Base-by-base conservation (phyloP, 129 eudicot genomes). In the Pseudognaphalium luteoalbum region DNA sequence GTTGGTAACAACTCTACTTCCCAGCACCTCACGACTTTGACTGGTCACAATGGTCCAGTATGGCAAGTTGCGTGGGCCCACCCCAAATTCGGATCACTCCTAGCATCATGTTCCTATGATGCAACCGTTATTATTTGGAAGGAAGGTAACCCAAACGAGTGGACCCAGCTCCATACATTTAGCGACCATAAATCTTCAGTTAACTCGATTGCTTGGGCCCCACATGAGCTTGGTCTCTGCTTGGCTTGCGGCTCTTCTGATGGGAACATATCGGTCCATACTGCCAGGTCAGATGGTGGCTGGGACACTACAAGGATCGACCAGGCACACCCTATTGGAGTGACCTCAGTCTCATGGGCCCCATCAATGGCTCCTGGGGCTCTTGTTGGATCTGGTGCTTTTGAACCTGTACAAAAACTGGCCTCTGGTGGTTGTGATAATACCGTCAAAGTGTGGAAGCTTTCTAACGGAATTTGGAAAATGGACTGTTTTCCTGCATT, bases 341-440 rank as follows among this genome's bases (percentile, higher is more conserved):
- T 81, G 19, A 81, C 84, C 42, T 75, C 84, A 6, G 65, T 81
- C 6, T 66, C 84, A 6, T 81, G 84, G 84, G 84, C 84, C 81
- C 84, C 84, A 2, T 74, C 84, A 20, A 81, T 81, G 84, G 80
- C 73, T 41, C 84, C 84, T 0, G 84, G 84, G 7, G 70, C 80
- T 3, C 67, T 81, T 5, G 86, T 85, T 11, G 90, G 88, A 5
- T 83, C 89, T 8, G 89, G 84, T 35, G 14, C 70, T 58, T 84
- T 78, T 19, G 88, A 81, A 8, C 84, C 84, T 3, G 88, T 88
- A 56, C 83, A 75, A 64, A 88, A 88, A 74, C 85, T 86, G 8
- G 89, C 84, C 6, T 88, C 93, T 14, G 90, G 93, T 37, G 93
- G 93, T 2, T 85, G 88, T 76, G 93, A 88, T 39, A 88, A 81